A percentile compares a stretch with the other conserved stretches of the same genome.
These are phyloP conservation scores for Decorospora gaudefroyi DNA, from an alignment of 2,329 filamentous ascomycete species.

Conservation along the genomic window DNA sequence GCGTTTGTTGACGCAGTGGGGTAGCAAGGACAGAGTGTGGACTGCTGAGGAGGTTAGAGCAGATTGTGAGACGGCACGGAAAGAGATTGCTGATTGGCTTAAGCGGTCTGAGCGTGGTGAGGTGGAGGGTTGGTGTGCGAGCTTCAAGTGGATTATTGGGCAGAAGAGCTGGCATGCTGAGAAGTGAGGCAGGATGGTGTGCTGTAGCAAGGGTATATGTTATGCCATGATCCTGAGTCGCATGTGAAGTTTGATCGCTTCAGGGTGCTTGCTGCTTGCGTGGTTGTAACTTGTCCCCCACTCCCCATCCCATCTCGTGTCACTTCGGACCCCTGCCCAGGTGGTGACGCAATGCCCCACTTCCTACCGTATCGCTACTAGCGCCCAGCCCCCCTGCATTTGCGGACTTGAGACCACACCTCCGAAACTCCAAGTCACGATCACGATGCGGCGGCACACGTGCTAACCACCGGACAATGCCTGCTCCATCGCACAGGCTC, in stretches of 20 bases:
- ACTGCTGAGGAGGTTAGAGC: conserved; percentile 33
- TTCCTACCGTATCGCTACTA: not conserved
- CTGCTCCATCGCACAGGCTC: conserved; percentile 36
- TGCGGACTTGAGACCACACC: conserved; percentile 32
- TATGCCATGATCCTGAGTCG: no score
- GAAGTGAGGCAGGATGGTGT: no score
- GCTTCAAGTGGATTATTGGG: conserved; percentile 45
- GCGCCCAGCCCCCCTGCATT: conserved; percentile 7
- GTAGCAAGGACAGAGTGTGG: conserved; percentile 36
- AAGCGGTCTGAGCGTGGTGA: conserved; percentile 28
- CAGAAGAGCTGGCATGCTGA: conserved; percentile 36
- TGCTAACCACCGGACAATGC: conserved; percentile 34
- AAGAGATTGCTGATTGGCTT: conserved; percentile 37
- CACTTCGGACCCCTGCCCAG: no score
- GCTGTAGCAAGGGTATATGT: no score
- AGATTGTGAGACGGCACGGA: conserved; percentile 29
- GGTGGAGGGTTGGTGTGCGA: conserved; percentile 42
- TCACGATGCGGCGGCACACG: conserved; percentile 18
- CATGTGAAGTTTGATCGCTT: no score
- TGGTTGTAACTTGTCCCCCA: no score
- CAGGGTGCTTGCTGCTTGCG: no score
- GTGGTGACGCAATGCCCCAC: not conserved
- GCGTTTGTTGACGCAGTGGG: conserved; percentile 37
- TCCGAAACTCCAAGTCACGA: conserved; percentile 17
- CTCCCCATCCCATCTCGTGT: no score